These are phyloP conservation scores for Takakia lepidozioides DNA, from an alignment of 225 moss, liverwort and hornwort genomes.

Conservation along the genomic window DNA sequence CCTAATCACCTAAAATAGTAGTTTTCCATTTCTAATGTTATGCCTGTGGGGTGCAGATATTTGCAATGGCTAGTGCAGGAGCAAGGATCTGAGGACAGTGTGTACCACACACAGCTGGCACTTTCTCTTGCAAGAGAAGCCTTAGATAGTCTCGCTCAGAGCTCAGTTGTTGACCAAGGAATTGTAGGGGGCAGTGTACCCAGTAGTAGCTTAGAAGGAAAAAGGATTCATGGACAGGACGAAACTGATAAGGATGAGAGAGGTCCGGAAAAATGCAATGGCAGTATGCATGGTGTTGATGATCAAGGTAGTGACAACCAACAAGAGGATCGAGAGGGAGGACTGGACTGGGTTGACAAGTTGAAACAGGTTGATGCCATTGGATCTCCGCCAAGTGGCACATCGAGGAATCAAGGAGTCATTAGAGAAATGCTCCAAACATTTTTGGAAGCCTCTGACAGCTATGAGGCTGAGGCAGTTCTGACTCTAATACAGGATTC, in stretches of 20 bases:
- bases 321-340: too few species aligned
- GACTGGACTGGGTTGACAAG: too few species aligned
- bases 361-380: constrained; percentile 6
- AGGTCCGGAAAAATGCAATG: too few species aligned
- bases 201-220: too few species aligned
- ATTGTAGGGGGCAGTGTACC: too few species aligned
- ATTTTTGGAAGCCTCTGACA: constrained; percentile 71
- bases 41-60: constrained; percentile 41
- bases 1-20: too few species aligned
- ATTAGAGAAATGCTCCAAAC: constrained; percentile 52
- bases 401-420: constrained; percentile 39
- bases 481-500: constrained; percentile 66
- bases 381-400: constrained; percentile 18
- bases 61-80: constrained; percentile 96
- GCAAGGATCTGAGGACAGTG: constrained; percentile 66
- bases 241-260: constrained; percentile 14
- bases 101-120: constrained; percentile 91
- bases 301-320: too few species aligned
- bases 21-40: neutral
- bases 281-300: too few species aligned
- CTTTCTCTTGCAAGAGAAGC: constrained; percentile 86
- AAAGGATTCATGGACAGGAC: too few species aligned
- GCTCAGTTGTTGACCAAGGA: too few species aligned
- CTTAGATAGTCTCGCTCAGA: constrained; percentile 32
- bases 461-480: constrained; percentile 65